These are phyloP conservation scores for Podila horticola DNA, from an alignment of 192 early-diverging fungal genomes.

Conservation along the genomic window DNA sequence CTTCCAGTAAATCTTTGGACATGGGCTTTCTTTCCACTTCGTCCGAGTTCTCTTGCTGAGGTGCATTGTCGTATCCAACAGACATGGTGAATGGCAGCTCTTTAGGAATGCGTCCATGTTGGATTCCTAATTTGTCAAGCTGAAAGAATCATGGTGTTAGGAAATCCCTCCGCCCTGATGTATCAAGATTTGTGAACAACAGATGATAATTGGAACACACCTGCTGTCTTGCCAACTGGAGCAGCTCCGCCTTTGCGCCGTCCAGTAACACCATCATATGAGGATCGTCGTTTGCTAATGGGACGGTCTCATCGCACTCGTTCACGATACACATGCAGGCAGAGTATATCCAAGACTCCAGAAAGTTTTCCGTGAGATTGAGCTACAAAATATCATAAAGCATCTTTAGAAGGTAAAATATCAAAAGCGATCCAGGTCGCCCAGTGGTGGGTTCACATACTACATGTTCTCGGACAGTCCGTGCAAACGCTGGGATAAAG, in stretches of 20 bases:
- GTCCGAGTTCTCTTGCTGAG: conserved; percentile 6
- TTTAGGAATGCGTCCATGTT: conserved; percentile 63
- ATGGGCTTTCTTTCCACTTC: conserved; percentile 58
- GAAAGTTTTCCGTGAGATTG: conserved; percentile 69
- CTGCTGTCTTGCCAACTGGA: conserved; percentile 81
- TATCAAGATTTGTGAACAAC: neutral
- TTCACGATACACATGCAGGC: conserved; percentile 79
- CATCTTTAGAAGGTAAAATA: neutral
- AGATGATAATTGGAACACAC: conserved; percentile 39
- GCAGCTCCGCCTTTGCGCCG: conserved; percentile 77
- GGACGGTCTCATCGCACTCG: conserved; percentile 82
- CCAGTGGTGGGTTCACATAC: conserved; percentile 35
- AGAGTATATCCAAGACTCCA: conserved; percentile 85
- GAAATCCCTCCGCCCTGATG: neutral
- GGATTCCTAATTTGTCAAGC: conserved; percentile 80
- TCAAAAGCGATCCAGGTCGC: neutral
- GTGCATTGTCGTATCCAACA: conserved; percentile 46
- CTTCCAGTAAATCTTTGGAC: conserved; percentile 72
- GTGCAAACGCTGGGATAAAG: conserved; percentile 79
- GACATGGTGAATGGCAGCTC: conserved; percentile 65
- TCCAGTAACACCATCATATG: conserved; percentile 68
- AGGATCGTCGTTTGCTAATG: conserved; percentile 53
- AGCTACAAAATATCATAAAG: conserved; percentile 12
- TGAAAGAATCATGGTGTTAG: conserved; percentile 28
- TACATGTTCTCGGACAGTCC: conserved; percentile 76